Evolutionary conservation across 352 stramenopile genomes (phyloP), one percentile per base, ranked within the genome.

Genomic region (Phytophthora pisi): DNA sequence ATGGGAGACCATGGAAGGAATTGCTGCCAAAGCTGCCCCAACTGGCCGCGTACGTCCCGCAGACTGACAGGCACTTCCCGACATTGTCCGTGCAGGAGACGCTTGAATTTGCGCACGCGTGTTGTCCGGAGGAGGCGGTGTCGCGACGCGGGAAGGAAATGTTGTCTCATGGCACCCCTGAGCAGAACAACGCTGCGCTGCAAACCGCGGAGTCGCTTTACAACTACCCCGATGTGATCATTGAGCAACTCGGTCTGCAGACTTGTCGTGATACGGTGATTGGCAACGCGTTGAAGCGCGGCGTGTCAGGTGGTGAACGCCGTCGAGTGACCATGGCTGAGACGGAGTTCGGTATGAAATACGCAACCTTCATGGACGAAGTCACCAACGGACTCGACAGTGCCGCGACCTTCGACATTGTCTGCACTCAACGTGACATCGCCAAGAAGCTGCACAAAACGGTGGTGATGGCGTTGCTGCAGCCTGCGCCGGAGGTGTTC

Each of bases 401-500:
- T 20, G 81, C 89, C 0, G 94, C 90, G 5, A 95, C 90, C 0
- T 96, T 79, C 61, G 91, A 98, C 51, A 98, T 98, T 62, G 78
- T 89, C 51, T 24, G 36, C 78, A 75, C 72, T 0, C 66, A 81
- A 7, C 66, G 76, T 2, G 63, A 59, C n/a, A 54, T 86, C 30
- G 77, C 79, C 24, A 65, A 83, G 57, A 69, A 68, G 4, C 50
- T 89, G 4, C 51, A 73, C 43, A 68, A 72, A 38, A 88, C 80
- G 4, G 54, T 75, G 7, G 78, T 92, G 4, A 78, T 97, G 4
- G 82, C 86, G 5, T 65, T 97, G n/a, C 66, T 97, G 13, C 77
- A 98, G 67, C 93, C 94, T 26, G 78, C 92, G 2, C 94, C 94
- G 0, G 92, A 98, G 70, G 92, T 95, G 9, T 93, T 96, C 36